Percentiles rank a stretch among this genome's conserved stretches.
Conservation (phyloP, 164 flowering plant genomes). For the Hamamelis virginiana region DNA sequence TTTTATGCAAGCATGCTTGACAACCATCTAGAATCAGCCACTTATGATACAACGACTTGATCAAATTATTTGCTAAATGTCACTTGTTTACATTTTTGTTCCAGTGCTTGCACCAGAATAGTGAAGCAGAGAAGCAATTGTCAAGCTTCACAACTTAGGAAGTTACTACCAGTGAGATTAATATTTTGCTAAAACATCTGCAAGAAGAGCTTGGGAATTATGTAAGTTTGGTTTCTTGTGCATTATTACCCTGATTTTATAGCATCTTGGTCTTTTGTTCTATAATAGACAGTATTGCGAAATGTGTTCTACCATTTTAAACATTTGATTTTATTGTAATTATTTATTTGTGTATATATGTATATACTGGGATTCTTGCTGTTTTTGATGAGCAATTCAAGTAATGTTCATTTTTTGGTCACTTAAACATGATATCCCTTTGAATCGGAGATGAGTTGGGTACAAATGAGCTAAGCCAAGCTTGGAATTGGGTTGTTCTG, state of each 20-base stretch:
- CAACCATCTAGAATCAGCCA: neutral
- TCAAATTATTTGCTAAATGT: neutral
- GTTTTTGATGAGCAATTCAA: neutral
- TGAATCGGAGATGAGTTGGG: neutral
- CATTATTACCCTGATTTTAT: neutral
- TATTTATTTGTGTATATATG: neutral
- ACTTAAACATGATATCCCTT: neutral
- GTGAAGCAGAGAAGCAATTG: constrained; percentile 57
- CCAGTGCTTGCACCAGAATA: constrained; percentile 71
- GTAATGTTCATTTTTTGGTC: neutral
- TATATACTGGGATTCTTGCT: neutral
- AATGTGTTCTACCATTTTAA: neutral
- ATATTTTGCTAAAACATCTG: constrained; percentile 73
- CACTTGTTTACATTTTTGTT: neutral
- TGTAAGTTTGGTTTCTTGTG: constrained; percentile 51
- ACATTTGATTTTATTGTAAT: neutral
- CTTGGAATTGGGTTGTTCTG: neutral
- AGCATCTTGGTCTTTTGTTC: neutral
- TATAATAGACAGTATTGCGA: neutral
- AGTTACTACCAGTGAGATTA: constrained; percentile 37
- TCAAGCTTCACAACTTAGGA: constrained; percentile 39
- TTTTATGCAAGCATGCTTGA: neutral
- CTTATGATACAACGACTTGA: neutral
- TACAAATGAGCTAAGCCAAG: neutral
- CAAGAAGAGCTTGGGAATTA: constrained; percentile 78